Evolutionary conservation across 2,329 filamentous ascomycete species (phyloP).

Genomic region (Chalaropsis thielavioides): DNA sequence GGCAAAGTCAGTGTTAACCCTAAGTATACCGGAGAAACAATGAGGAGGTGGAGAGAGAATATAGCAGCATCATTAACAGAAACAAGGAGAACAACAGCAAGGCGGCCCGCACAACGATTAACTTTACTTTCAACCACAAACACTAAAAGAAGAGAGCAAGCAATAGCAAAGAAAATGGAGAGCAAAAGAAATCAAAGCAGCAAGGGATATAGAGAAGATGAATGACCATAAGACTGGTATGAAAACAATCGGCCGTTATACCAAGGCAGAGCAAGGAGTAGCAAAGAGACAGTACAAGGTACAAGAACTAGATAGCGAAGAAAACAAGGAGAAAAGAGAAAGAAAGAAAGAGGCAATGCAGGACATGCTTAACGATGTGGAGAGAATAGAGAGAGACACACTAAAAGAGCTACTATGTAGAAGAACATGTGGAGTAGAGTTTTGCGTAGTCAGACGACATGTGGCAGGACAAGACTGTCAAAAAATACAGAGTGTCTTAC

Average conservation of each 20-base stretch:
- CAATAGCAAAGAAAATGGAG: background rate
- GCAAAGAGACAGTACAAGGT: background rate
- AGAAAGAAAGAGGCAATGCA: background rate
- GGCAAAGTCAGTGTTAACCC: no score
- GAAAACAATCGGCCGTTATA: conserved; percentile 16
- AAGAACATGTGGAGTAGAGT: background rate
- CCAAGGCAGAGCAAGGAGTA: background rate
- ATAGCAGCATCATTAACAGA: no score
- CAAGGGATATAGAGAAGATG: conserved; percentile 17
- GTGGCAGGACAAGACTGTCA: background rate
- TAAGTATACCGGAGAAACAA: background rate
- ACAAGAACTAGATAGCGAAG: background rate
- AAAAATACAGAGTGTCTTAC: background rate
- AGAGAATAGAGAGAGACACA: background rate
- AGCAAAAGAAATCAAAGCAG: conserved; percentile 14
- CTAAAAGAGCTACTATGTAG: background rate
- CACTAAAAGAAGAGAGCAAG: conserved; percentile 7
- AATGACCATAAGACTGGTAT: conserved; percentile 13
- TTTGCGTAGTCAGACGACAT: background rate
- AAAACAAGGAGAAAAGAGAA: background rate
- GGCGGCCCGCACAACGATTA: background rate
- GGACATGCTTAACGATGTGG: background rate
- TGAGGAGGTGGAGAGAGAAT: no score
- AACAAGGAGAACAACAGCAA: background rate
- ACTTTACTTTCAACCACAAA: background rate